Evolutionary conservation across 257 asterid species (phyloP).

Genomic region (Verbascum thapsus): DNA sequence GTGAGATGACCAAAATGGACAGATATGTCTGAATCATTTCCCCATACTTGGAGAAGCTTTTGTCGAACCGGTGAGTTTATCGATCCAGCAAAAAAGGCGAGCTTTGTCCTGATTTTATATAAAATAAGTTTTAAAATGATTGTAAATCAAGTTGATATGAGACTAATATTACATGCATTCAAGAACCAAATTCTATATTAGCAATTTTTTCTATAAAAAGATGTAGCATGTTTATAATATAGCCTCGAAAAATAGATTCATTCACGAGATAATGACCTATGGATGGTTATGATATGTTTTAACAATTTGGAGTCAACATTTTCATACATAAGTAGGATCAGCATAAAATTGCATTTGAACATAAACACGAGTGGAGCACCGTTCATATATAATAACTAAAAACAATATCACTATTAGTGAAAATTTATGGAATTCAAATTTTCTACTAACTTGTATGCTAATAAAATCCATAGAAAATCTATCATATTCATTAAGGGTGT

Average conservation of each 20-base stretch:
- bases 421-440: neutral
- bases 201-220: too few relatives aligned
- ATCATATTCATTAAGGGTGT: constrained; percentile 1
- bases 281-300: too few relatives aligned
- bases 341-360: constrained; percentile 14
- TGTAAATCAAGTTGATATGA: constrained; percentile 5
- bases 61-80: constrained; percentile 82
- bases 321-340: neutral
- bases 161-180: too few relatives aligned
- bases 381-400: neutral
- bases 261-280: too few relatives aligned
- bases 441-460: neutral
- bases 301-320: neutral
- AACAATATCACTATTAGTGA: neutral
- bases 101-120: constrained; percentile 51
- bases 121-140: constrained; percentile 6
- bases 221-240: too few relatives aligned
- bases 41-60: constrained; percentile 79
- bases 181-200: too few relatives aligned
- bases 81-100: constrained; percentile 83
- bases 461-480: constrained; percentile 8
- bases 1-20: constrained; percentile 54
- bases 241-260: too few relatives aligned
- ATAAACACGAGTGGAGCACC: neutral
- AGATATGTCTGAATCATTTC: constrained; percentile 62